Evolutionary conservation across 192 early-diverging fungal species (phyloP).

Genomic region (Backusella australiensis): DNA sequence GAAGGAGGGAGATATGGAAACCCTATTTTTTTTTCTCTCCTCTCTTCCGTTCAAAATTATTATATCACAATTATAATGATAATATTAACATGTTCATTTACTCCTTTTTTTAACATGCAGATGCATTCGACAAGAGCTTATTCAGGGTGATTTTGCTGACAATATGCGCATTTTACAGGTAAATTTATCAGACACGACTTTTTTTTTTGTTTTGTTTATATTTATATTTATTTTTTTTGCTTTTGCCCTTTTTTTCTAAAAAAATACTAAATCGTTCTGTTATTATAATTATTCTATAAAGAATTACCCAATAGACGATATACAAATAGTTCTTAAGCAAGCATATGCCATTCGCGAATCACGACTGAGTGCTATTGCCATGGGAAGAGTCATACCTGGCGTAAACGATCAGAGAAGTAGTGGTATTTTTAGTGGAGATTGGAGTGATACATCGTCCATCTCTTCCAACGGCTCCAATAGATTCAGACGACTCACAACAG

Average conservation of each 20-base stretch:
- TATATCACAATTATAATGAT: background rate
- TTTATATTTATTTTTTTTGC: background rate
- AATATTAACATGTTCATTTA: background rate
- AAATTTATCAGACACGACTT: background rate
- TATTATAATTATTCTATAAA: conserved; percentile 24
- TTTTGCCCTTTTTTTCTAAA: conserved; percentile 10
- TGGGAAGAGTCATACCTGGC: conserved; percentile 17
- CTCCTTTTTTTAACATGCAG: conserved; percentile 22
- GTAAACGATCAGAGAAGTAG: conserved; percentile 21
- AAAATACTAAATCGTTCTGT: background rate
- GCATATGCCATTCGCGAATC: conserved; percentile 23
- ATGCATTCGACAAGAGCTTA: conserved; percentile 49
- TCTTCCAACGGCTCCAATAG: conserved; percentile 11
- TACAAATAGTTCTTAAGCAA: conserved; percentile 29
- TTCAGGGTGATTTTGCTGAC: conserved; percentile 57
- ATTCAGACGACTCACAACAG: conserved; percentile 18
- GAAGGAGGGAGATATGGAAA: background rate
- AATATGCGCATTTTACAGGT: conserved; percentile 62
- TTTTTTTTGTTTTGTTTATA: background rate
- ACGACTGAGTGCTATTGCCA: background rate
- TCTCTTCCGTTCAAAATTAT: background rate
- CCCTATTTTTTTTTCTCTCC: background rate
- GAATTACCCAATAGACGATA: conserved; percentile 56
- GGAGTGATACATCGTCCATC: conserved; percentile 27
- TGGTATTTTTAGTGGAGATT: conserved; percentile 19